Evolutionary conservation across 2,329 filamentous ascomycete genomes (phyloP).

Genomic region (Rhytidhysteron rufulum): DNA sequence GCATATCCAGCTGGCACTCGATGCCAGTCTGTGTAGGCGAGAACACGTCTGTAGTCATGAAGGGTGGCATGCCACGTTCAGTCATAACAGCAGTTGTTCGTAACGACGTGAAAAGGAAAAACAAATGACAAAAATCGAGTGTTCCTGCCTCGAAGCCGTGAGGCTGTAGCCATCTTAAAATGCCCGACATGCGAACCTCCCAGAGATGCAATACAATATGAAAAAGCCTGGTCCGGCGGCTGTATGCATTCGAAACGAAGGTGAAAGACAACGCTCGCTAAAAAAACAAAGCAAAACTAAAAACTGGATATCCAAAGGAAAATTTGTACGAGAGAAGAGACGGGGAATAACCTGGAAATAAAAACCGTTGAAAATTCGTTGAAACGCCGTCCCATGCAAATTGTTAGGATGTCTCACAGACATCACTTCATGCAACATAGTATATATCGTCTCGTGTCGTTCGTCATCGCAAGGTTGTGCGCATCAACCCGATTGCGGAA

Average conservation of each 20-base stretch:
- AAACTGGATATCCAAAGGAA: conserved; percentile 43
- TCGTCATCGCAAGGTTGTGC: conserved; percentile 38
- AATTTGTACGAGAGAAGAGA: conserved; percentile 37
- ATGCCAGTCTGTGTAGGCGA: conserved; percentile 33
- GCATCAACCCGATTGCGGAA: conserved; percentile 30
- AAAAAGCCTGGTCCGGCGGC: conserved; percentile 37
- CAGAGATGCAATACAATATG: conserved; percentile 41
- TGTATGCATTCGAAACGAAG: conserved; percentile 28
- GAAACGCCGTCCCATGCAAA: conserved; percentile 55
- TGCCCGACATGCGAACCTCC: conserved; percentile 44
- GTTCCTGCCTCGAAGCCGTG: conserved; percentile 42
- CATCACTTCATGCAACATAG: conserved; percentile 41
- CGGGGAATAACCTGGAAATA: too few relatives aligned
- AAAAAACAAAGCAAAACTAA: conserved; percentile 40
- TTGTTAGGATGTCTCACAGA: conserved; percentile 39
- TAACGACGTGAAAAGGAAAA: conserved; percentile 40
- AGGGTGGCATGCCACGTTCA: conserved; percentile 37
- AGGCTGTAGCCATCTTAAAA: conserved; percentile 42
- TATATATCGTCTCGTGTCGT: conserved; percentile 43
- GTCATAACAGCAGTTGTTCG: conserved; percentile 31
- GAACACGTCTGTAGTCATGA: conserved; percentile 27
- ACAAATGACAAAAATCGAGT: conserved; percentile 30
- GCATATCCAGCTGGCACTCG: conserved; percentile 36
- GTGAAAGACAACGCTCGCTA: conserved; percentile 38
- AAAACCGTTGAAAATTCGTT: conserved; percentile 41